Percentiles rank a stretch among this genome's conserved stretches.
phyloP scores from a whole-genome alignment of 441 rosid species.

The Pelargonium fulgidum region DNA sequence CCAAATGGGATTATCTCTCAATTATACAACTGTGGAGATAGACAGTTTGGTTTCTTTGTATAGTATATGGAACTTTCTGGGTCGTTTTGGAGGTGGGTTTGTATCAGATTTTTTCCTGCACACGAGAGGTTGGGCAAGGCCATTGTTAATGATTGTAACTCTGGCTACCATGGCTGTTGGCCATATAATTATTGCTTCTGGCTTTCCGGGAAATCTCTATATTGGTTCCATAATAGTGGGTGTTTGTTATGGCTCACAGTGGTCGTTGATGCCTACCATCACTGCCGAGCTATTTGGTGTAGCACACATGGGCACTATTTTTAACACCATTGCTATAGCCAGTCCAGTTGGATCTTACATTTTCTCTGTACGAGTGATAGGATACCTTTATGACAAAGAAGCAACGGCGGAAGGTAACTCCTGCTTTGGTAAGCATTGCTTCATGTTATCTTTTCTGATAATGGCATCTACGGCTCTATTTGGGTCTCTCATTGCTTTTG shows the following conservation, averaged over 20 bases:
- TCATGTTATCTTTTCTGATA: constrained; percentile 61
- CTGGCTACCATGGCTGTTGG: constrained; percentile 43
- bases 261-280: constrained; percentile 70
- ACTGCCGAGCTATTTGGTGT: constrained; percentile 62
- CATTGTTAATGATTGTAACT: constrained; percentile 50
- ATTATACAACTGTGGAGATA: constrained; percentile 42
- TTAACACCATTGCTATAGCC: constrained; percentile 62
- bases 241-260: constrained; percentile 59
- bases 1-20: constrained; percentile 55
- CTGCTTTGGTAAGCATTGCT: constrained; percentile 60
- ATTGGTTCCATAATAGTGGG: constrained; percentile 57
- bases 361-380: constrained; percentile 52
- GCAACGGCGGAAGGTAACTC: constrained; percentile 27
- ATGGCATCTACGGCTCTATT: constrained; percentile 53
- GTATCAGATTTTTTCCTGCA: constrained; percentile 51
- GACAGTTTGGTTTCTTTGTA: constrained; percentile 53
- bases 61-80: constrained; percentile 77
- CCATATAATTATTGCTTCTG: constrained; percentile 52
- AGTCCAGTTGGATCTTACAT: constrained; percentile 68
- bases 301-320: constrained; percentile 64
- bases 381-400: constrained; percentile 43
- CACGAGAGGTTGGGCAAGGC: constrained; percentile 50
- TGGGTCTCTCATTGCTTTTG: constrained; percentile 53
- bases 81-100: constrained; percentile 69
- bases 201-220: constrained; percentile 45